Percentiles rank a stretch among this genome's conserved stretches.
These are phyloP conservation scores for Hsuehochloa calcarea DNA, from an alignment of 176 grass and related monocot genomes.

Conservation along the genomic window DNA sequence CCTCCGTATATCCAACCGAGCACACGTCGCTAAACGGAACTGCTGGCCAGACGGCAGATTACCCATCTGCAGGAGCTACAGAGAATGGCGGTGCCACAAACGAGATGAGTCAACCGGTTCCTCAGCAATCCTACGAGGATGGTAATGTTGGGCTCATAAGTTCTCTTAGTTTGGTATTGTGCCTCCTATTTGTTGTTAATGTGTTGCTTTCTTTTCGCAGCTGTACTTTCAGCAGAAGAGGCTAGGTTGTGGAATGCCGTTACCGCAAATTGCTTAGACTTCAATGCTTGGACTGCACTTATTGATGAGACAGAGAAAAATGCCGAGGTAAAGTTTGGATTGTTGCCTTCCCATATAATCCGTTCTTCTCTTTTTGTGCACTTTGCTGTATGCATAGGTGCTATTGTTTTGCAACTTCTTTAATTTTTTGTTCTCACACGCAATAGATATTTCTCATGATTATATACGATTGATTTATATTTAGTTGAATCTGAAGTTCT, in stretches of 20 bases:
- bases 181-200: background rate
- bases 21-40: constrained; percentile 57
- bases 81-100: constrained; percentile 55
- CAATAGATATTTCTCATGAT: background rate
- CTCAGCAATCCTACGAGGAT: constrained; percentile 64
- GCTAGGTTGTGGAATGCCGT: constrained; percentile 86
- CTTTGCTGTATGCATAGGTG: background rate
- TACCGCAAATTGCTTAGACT: constrained; percentile 64
- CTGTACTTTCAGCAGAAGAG: constrained; percentile 75
- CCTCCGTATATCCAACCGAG: constrained; percentile 38
- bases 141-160: constrained; percentile 38
- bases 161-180: background rate
- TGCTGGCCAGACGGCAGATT: constrained; percentile 37
- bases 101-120: constrained; percentile 31
- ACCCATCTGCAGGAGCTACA: constrained; percentile 51
- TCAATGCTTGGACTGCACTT: constrained; percentile 88
- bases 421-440: background rate
- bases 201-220: constrained; percentile 31
- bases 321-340: constrained; percentile 51
- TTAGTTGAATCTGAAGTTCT: background rate
- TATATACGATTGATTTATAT: background rate
- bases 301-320: constrained; percentile 94
- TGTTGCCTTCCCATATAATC: background rate
- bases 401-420: background rate
- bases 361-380: background rate